Conservation (phyloP, 257 asterid species). For the Nicotiana benthamiana region DNA sequence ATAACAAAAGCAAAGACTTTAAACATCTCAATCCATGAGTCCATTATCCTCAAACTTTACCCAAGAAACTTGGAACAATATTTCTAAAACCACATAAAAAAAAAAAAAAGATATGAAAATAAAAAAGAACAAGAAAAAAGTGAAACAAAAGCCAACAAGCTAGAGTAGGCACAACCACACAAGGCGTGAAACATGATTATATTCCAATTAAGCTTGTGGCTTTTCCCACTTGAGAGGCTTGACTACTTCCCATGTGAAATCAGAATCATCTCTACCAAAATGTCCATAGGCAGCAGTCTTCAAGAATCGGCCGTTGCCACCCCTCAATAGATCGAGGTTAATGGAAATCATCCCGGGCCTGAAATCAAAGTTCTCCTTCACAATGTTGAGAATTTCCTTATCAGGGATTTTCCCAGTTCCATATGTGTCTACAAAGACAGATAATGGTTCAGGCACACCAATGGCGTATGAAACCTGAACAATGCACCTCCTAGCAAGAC, state of each 20-base stretch:
- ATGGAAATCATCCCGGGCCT: slow-evolving; percentile 10
- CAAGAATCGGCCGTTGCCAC: slow-evolving; percentile 4
- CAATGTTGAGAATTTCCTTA: slow-evolving; percentile 4
- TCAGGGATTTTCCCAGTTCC: slow-evolving; percentile 11
- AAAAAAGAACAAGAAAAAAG: neutral
- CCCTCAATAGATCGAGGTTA: slow-evolving; percentile 6
- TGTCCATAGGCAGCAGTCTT: slow-evolving; percentile 11
- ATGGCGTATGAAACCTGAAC: slow-evolving; percentile 8
- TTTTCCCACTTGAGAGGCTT: slow-evolving; percentile 11
- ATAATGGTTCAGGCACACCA: neutral
- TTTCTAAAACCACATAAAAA: neutral
- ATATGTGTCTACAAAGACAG: neutral
- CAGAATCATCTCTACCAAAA: slow-evolving; percentile 7
- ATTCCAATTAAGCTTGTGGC: neutral
- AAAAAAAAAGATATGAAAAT: neutral
- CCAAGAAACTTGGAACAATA: neutral
- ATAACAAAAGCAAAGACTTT: neutral
- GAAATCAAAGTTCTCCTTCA: slow-evolving; percentile 6
- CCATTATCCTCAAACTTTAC: neutral
- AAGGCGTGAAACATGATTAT: neutral
- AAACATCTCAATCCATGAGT: neutral
- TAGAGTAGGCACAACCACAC: neutral
- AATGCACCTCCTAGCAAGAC: slow-evolving; percentile 5
- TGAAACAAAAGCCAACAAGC: neutral
- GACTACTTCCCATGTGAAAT: slow-evolving; percentile 9